Evolutionary conservation across 208 protist genomes (phyloP).

Genomic region (Sergeia podlipaevii): DNA sequence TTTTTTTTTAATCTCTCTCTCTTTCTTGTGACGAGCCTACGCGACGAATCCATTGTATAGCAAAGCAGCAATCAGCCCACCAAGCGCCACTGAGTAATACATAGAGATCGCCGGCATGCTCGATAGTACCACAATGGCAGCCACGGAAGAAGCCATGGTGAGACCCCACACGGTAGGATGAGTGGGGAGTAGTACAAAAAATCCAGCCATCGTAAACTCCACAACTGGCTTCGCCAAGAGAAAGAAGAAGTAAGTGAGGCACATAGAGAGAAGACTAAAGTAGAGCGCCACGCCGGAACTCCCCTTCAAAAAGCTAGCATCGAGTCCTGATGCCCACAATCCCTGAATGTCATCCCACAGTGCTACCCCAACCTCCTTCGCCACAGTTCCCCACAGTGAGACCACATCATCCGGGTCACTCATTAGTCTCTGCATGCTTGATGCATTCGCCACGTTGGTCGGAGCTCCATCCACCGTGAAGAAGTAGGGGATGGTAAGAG

Average conservation of each 20-base stretch:
- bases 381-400: constrained; percentile 20
- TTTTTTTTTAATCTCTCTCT: neutral
- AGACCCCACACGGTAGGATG: constrained; percentile 74
- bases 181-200: constrained; percentile 45
- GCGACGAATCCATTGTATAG: constrained; percentile 61
- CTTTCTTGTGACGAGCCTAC: neutral
- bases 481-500: constrained; percentile 21
- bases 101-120: constrained; percentile 14
- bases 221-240: constrained; percentile 32
- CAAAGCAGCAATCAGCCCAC: constrained; percentile 24
- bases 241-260: constrained; percentile 38
- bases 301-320: neutral
- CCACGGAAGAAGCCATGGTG: constrained; percentile 22
- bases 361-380: constrained; percentile 21
- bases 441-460: constrained; percentile 11
- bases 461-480: constrained; percentile 9
- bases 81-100: constrained; percentile 11
- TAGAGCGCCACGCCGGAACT: constrained; percentile 20
- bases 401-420: constrained; percentile 13
- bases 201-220: constrained; percentile 17
- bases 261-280: constrained; percentile 31
- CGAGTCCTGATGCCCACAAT: neutral
- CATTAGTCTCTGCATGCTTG: neutral
- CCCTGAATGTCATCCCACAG: constrained; percentile 7
- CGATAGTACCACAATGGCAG: constrained; percentile 18